These are phyloP conservation scores for Pseudogymnoascus sp. DNA, from an alignment of 2,329 filamentous ascomycete species.

Conservation along the genomic window DNA sequence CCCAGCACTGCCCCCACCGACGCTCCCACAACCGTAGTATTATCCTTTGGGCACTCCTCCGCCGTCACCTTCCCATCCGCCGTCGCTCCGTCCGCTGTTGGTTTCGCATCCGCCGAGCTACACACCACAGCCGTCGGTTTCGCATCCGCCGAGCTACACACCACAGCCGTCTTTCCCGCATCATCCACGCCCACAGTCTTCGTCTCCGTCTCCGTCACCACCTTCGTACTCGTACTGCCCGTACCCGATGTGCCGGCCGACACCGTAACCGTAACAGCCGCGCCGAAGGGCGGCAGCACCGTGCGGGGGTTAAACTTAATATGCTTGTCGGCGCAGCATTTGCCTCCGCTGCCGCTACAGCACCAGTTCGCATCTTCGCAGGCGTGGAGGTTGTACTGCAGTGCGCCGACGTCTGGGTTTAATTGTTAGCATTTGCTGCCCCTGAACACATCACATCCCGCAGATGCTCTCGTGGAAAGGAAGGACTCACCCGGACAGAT, in stretches of 20 bases:
- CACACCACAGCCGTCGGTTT: too few relatives aligned
- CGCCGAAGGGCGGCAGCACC: not conserved
- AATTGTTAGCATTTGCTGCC: not conserved
- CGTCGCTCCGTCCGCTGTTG: too few relatives aligned
- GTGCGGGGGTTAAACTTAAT: not conserved
- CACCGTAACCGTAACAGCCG: not conserved
- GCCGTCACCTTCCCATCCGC: not conserved
- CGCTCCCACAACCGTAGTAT: not conserved
- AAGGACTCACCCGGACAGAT: not conserved
- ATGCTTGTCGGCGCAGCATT: not conserved
- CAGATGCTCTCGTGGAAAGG: not conserved
- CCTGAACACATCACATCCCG: not conserved
- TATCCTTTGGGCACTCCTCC: not conserved
- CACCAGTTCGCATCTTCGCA: not conserved
- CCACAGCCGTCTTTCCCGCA: not conserved
- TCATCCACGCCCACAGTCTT: not conserved
- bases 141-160: not conserved
- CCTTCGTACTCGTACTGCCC: not conserved
- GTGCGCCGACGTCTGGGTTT: not conserved
- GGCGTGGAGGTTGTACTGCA: not conserved
- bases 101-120: too few relatives aligned
- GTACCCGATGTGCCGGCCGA: not conserved
- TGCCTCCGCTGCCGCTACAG: not conserved
- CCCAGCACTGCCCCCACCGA: not conserved
- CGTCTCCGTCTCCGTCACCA: not conserved